A percentile compares a stretch with the other conserved stretches of the same genome.
These are phyloP conservation scores for Casuarina cunninghamiana DNA, from an alignment of 306 rosid species.

Conservation along the genomic window DNA sequence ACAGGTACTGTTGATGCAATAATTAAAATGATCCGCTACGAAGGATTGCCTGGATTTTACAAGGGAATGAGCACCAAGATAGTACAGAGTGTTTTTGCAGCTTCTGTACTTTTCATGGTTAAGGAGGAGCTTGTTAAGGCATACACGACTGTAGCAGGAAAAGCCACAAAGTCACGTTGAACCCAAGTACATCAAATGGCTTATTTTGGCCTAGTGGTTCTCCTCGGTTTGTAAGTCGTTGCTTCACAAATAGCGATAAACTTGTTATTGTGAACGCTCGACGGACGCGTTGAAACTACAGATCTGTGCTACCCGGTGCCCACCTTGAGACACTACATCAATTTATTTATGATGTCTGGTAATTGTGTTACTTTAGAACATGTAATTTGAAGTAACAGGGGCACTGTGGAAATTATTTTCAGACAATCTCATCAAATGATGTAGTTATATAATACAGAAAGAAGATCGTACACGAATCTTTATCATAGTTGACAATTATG, in stretches of 20 bases:
- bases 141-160: slow-evolving; percentile 41
- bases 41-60: slow-evolving; percentile 71
- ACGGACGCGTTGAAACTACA: background rate
- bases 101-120: slow-evolving; percentile 78
- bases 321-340: background rate
- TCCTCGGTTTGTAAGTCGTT: background rate
- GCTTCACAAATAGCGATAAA: background rate
- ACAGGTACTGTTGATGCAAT: slow-evolving; percentile 78
- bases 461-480: background rate
- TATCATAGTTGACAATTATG: background rate
- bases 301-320: background rate
- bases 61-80: slow-evolving; percentile 90
- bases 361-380: background rate
- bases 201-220: background rate
- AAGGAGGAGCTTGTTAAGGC: slow-evolving; percentile 81
- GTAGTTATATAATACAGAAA: background rate
- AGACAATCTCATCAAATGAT: background rate
- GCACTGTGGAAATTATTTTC: background rate
- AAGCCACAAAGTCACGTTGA: slow-evolving; percentile 21
- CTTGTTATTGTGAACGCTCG: background rate
- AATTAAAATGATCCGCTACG: slow-evolving; percentile 70
- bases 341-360: background rate
- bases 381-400: background rate
- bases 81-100: slow-evolving; percentile 85
- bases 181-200: slow-evolving; percentile 12